phyloP scores from a whole-genome alignment of 2,329 filamentous ascomycete genomes.

The Aureobasidium leucospermi region DNA sequence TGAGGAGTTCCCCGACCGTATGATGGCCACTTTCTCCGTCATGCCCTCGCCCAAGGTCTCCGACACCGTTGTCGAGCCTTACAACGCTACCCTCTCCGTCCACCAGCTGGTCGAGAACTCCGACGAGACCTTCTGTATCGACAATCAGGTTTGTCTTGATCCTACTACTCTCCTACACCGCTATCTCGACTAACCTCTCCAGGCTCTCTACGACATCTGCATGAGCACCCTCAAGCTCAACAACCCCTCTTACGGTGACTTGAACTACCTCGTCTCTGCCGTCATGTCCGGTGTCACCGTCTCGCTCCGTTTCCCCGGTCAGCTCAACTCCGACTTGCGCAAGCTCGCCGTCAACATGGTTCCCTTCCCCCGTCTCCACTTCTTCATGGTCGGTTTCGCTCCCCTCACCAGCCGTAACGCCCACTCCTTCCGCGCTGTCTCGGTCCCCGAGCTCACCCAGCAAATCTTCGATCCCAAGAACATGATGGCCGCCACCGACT shows the following conservation, averaged over 20 bases:
- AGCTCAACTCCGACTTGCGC: constrained; percentile 99
- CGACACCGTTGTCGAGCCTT: constrained; percentile 98
- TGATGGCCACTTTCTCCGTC: constrained; percentile 99
- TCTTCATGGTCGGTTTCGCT: constrained; percentile 99
- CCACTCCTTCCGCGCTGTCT: constrained; percentile 94
- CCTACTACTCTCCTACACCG: background rate
- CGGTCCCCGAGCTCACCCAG: constrained; percentile 96
- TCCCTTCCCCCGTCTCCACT: constrained; percentile 99
- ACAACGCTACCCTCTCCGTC: constrained; percentile 98
- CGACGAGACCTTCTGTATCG: constrained; percentile 99
- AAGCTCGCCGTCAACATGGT: constrained; percentile 99
- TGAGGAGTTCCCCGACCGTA: constrained; percentile 99
- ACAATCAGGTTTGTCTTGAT: constrained; percentile 69
- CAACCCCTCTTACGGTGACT: constrained; percentile 96
- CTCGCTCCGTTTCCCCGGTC: constrained; percentile 96
- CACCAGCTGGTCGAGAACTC: constrained; percentile 99
- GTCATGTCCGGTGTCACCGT: constrained; percentile 99
- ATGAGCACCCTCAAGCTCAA: constrained; percentile 99
- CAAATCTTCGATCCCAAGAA: constrained; percentile 99
- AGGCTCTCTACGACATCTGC: constrained; percentile 98
- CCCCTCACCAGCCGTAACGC: constrained; percentile 90
- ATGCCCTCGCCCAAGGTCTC: constrained; percentile 99
- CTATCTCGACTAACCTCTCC: constrained; percentile 4
- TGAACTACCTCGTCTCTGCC: constrained; percentile 98
- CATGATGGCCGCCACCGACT: constrained; percentile 99